phyloP scores from a whole-genome alignment of 1,284 basidiomycete species.

The Ganoderma sinense region DNA sequence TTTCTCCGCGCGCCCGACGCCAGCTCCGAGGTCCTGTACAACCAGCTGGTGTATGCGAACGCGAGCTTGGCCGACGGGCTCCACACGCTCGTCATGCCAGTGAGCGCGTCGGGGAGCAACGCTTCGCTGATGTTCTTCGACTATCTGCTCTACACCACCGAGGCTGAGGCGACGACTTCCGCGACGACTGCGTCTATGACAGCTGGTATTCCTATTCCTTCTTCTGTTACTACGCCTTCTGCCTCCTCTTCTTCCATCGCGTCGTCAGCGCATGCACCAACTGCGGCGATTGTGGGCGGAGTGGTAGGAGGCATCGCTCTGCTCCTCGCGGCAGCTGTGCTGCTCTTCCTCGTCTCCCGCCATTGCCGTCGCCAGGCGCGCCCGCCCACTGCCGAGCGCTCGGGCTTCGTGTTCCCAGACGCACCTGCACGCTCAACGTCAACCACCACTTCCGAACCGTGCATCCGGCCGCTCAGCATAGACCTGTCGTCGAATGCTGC shows the following conservation, averaged over 20 bases:
- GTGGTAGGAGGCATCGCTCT: not conserved
- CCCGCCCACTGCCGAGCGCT: not conserved
- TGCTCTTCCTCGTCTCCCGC: not conserved
- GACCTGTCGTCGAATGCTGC: not conserved
- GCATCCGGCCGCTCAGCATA: not conserved
- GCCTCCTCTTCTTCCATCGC: not conserved
- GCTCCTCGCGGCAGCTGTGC: not conserved
- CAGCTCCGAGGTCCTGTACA: slow-evolving; percentile 36
- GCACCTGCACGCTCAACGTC: not conserved
- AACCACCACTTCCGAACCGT: not conserved
- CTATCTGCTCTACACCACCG: slow-evolving; percentile 27
- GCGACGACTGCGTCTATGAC: too few relatives aligned
- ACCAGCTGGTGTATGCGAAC: slow-evolving; percentile 40
- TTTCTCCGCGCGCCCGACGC: slow-evolving; percentile 35
- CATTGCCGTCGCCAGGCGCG: not conserved
- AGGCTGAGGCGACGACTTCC: not conserved
- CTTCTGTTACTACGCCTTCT: not conserved
- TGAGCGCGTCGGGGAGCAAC: slow-evolving; percentile 4
- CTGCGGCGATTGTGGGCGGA: not conserved
- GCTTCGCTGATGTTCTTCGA: slow-evolving; percentile 32
- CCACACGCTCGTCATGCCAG: slow-evolving; percentile 31
- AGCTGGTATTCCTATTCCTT: too few relatives aligned
- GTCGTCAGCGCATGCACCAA: not conserved
- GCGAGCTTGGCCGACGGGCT: slow-evolving; percentile 17
- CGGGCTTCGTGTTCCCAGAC: not conserved